Evolutionary conservation across 1,139 yeast species (phyloP), one percentile per base, ranked within the genome.

Genomic region (Scheffersomyces titani): DNA sequence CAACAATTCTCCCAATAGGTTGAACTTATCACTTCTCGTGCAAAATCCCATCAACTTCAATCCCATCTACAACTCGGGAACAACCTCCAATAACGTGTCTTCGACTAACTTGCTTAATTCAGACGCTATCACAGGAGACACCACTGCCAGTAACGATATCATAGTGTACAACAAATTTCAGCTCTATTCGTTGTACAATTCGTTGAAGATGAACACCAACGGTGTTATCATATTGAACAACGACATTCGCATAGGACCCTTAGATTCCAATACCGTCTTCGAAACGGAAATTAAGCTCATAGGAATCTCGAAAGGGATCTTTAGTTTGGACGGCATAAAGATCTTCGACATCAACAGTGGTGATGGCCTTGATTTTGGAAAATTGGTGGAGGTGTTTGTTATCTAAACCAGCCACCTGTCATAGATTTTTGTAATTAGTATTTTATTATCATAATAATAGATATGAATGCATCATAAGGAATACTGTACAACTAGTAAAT

Each of bases 351-450:
- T 86, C 11, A 69, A 69, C 47, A 81, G 86, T 30, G 92, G 94
- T 3, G 94, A 89, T 60, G 84, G 87, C 1, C 78, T 87, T 61
- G 93, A 87, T 61, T 88, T 90, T 66, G 93, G 92, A 1, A 82
- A 84, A 59, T 72, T 89, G 54, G 77, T 90, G 20, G 93, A 89
- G 64, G 89, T 90, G 1, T 83, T 88, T 59, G 92, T 89, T 18
- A 76, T 76, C 20, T 73, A 62, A 52, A 49, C 40, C 9, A 30
- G 13, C 40, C 40, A 30, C 40, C 3, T 30, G 13, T 30, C 40
- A 30, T 30, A 30, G n/a, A n/a, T n/a, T n/a, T n/a, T n/a, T n/a
- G n/a, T n/a, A n/a, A n/a, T n/a, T n/a, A n/a, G n/a, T n/a, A n/a
- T n/a, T n/a, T n/a, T n/a, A n/a, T n/a, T n/a, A n/a, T n/a, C n/a